Base-by-base conservation (phyloP, 805 yeast genomes). In the Starmerella stellata region DNA sequence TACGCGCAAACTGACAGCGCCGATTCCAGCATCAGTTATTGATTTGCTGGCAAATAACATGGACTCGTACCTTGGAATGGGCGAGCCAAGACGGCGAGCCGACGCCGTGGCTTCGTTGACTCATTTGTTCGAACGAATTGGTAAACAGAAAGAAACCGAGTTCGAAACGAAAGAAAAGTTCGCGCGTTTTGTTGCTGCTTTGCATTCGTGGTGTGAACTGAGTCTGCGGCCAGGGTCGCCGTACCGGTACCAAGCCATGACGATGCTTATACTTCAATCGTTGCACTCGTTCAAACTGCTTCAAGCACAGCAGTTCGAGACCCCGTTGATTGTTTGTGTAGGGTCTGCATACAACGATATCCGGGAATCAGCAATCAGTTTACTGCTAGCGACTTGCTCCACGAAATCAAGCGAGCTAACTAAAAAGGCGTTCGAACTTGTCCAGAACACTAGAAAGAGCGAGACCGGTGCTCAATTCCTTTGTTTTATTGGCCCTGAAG, bases 331-430 rank as follows among this genome's bases (percentile, higher is more conserved):
- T 16, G 78, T 76, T 45, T 72, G 72, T 39, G 60, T 79, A 5
- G 60, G 73, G 23, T 76, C 77, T 52, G 75, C 77, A 44, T 83
- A 73, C 56, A 82, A 78, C 40, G 95, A 83, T 52, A 66, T 85
- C 16, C 66, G 96, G 42, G 62, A 64, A 4, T 5, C 19, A 7
- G 32, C 32, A n/a, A 29, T 29, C 16, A 8, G 15, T 8, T 17
- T 29, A n/a, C 11, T 25, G 29, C 29, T n/a, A 25, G n/a, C 29
- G n/a, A 25, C 29, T n/a, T 13, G n/a, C 29, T n/a, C n/a, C n/a
- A n/a, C n/a, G n/a, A n/a, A n/a, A n/a, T n/a, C n/a, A n/a, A 25
- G 11, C 14, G 30, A 34, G 8, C 18, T 44, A 5, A 25, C 19
- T 3, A 30, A 33, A 1, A 29, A 28, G 9, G 42, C 41, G 8